phyloP scores from a whole-genome alignment of 495 filamentous ascomycete genomes.

The Neurospora cerealis region DNA sequence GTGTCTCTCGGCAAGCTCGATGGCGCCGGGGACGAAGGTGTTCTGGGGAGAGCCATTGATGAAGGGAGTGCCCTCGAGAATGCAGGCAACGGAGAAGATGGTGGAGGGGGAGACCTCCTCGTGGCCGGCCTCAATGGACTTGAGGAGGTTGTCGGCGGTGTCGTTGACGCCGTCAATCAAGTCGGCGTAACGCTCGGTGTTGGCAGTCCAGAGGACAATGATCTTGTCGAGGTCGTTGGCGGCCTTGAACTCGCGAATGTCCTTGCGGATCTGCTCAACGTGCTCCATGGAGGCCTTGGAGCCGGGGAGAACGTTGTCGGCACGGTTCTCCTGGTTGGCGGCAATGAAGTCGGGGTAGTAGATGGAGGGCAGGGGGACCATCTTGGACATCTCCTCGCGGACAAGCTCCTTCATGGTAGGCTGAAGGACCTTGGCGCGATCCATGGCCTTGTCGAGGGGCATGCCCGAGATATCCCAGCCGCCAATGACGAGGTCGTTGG shows the following conservation, averaged over 20 bases:
- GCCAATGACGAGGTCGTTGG: constrained; percentile 89
- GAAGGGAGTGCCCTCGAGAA: constrained; percentile 84
- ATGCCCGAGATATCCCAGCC: constrained; percentile 95
- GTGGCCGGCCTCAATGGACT: constrained; percentile 77
- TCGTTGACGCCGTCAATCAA: constrained; percentile 86
- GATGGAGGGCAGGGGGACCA: constrained; percentile 87
- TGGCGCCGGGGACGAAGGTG: constrained; percentile 90
- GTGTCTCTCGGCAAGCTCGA: constrained; percentile 82
- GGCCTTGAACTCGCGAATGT: constrained; percentile 93
- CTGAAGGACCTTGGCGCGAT: constrained; percentile 88
- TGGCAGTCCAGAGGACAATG: constrained; percentile 97
- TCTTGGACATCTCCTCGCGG: constrained; percentile 81
- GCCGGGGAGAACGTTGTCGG: constrained; percentile 81
- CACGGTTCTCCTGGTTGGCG: constrained; percentile 94
- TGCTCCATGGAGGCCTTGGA: constrained; percentile 76
- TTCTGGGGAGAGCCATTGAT: constrained; percentile 99
- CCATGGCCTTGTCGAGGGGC: constrained; percentile 88
- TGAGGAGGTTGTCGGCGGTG: constrained; percentile 86
- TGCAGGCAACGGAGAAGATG: constrained; percentile 88
- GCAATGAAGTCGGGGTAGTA: constrained; percentile 99
- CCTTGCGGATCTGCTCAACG: constrained; percentile 87
- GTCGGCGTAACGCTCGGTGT: constrained; percentile 94
- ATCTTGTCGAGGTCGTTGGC: constrained; percentile 84
- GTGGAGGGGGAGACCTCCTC: constrained; percentile 88
- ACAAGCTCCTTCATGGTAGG: constrained; percentile 81